Evolutionary conservation across 192 early-diverging fungal genomes (phyloP).

Genomic region (Linnemannia elongata): DNA sequence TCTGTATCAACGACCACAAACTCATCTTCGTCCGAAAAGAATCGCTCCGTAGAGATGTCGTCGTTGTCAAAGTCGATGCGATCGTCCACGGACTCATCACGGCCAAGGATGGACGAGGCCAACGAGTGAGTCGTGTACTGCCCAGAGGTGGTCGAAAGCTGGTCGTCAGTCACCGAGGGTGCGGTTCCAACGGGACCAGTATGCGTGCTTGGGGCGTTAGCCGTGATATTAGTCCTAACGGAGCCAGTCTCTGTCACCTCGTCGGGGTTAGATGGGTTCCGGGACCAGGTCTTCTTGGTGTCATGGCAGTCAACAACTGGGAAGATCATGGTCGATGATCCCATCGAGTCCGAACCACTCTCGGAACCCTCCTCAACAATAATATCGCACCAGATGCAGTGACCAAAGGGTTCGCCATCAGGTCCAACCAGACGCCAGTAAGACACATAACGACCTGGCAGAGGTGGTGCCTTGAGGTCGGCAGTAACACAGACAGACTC

Average conservation of each 20-base stretch:
- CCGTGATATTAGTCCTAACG: not conserved
- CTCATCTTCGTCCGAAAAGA: slow-evolving; percentile 39
- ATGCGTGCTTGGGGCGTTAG: not conserved
- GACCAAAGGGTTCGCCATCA: slow-evolving; percentile 74
- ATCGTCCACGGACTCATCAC: slow-evolving; percentile 17
- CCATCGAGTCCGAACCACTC: slow-evolving; percentile 54
- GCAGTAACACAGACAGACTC: slow-evolving; percentile 71
- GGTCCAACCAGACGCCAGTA: slow-evolving; percentile 73
- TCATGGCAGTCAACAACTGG: slow-evolving; percentile 54
- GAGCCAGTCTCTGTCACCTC: slow-evolving; percentile 18
- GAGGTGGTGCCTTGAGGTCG: slow-evolving; percentile 73
- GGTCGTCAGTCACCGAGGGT: slow-evolving; percentile 26
- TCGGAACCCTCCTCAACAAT: slow-evolving; percentile 63
- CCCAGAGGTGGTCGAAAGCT: slow-evolving; percentile 35
- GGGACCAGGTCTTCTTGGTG: slow-evolving; percentile 13
- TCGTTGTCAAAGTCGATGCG: slow-evolving; percentile 23
- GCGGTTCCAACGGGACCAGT: not conserved
- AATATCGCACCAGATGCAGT: slow-evolving; percentile 77
- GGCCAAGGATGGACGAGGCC: slow-evolving; percentile 10
- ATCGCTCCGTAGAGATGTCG: slow-evolving; percentile 1
- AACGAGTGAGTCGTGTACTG: slow-evolving; percentile 3
- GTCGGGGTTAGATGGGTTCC: not conserved
- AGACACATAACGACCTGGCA: slow-evolving; percentile 70
- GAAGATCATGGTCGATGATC: slow-evolving; percentile 61
- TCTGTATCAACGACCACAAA: slow-evolving; percentile 41